Percentiles rank a stretch among this genome's conserved stretches.
Evolutionary conservation across 148 eudicot genomes (phyloP).

Genomic region (Rhododendron williamsianum): DNA sequence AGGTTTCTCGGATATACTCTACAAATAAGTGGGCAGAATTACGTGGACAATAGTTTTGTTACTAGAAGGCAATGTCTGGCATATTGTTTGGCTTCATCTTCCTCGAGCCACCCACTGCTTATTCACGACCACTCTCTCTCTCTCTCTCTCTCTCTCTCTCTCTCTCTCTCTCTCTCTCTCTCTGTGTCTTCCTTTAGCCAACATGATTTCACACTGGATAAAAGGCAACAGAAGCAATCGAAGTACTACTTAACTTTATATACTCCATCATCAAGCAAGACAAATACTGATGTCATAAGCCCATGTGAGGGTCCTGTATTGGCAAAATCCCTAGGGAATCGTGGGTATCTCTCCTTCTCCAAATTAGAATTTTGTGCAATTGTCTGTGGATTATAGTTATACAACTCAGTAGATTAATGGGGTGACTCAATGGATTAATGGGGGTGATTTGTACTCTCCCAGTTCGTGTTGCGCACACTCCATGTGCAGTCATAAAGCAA

Average conservation of each 20-base stretch:
- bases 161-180: neutral
- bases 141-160: slow-evolving; percentile 7
- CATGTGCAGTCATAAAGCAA: neutral
- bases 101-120: slow-evolving; percentile 25
- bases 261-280: slow-evolving; percentile 2
- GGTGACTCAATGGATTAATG: neutral
- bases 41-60: neutral
- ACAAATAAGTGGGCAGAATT: slow-evolving; percentile 7
- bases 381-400: slow-evolving; percentile 10
- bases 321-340: slow-evolving; percentile 14
- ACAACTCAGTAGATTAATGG: slow-evolving; percentile 13
- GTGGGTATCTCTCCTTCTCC: neutral
- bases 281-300: slow-evolving; percentile 12
- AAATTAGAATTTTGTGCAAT: neutral
- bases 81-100: slow-evolving; percentile 4
- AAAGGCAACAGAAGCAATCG: neutral
- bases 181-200: slow-evolving; percentile 5
- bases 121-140: neutral
- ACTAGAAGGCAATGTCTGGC: neutral
- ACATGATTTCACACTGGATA: slow-evolving; percentile 1
- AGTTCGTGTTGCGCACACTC: neutral
- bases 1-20: neutral
- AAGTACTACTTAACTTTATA: neutral
- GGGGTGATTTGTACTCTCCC: neutral
- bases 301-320: slow-evolving; percentile 25